Evolutionary conservation across 129 eudicot genomes (phyloP).

Genomic region (Lactuca sativa): DNA sequence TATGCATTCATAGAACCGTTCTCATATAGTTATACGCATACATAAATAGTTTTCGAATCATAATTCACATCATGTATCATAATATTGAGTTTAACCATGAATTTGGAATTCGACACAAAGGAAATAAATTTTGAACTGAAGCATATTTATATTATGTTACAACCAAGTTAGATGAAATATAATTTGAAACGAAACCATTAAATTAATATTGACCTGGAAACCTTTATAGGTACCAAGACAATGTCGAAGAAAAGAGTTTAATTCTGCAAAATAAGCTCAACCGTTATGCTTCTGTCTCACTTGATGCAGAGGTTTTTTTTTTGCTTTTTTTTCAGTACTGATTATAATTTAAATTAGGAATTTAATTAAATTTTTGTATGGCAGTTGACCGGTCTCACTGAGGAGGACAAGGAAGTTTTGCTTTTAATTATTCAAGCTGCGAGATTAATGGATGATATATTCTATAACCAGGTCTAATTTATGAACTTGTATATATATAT

Average conservation of each 20-base stretch:
- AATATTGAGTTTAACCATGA: no score
- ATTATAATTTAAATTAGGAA: neutral
- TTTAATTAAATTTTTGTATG: slow-evolving; percentile 11
- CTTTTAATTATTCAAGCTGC: slow-evolving; percentile 71
- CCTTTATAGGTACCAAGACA: slow-evolving; percentile 60
- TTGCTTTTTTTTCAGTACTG: neutral
- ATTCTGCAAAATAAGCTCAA: slow-evolving; percentile 59
- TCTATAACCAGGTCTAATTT: slow-evolving; percentile 62
- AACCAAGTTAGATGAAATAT: no score
- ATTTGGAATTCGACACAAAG: no score
- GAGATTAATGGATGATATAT: slow-evolving; percentile 69
- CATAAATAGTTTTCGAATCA: neutral
- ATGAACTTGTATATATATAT: neutral
- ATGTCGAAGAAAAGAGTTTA: slow-evolving; percentile 46
- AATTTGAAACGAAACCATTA: no score
- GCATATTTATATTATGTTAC: no score
- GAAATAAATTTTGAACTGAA: no score
- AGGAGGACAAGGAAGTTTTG: slow-evolving; percentile 75
- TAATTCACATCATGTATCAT: no score
- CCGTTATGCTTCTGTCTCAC: slow-evolving; percentile 81
- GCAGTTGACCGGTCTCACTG: slow-evolving; percentile 70
- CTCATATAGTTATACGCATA: neutral
- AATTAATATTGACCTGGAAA: no score
- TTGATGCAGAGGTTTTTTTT: slow-evolving; percentile 86
- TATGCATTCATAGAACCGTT: neutral